Base-by-base conservation (phyloP, 371 early-diverging fungal genomes). In the Zychaea mexicana region DNA sequence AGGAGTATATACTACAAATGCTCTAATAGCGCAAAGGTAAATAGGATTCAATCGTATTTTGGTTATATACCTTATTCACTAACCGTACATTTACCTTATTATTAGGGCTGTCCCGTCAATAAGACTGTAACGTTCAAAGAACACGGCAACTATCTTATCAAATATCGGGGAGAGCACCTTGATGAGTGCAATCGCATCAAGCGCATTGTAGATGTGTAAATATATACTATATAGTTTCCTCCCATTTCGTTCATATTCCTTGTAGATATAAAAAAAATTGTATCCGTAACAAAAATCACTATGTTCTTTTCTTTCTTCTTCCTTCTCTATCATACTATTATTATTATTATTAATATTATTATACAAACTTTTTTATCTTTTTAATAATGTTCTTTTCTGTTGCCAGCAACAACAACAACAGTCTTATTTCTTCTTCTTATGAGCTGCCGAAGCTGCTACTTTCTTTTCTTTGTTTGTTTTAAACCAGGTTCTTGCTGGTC, bases 401-500 rank as follows among this genome's bases (percentile, higher is more conserved):
- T n/a, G n/a, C n/a, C n/a, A n/a, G n/a, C n/a, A n/a, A n/a, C n/a
- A n/a, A n/a, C n/a, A n/a, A n/a, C n/a, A n/a, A n/a, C n/a, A n/a
- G n/a, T n/a, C n/a, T n/a, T n/a, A n/a, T n/a, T 54, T 21, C 17
- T 32, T 54, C 15, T 17, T 52, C 24, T 52, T 17, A 38, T 24
- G 15, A 21, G 60, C 9, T 27, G 19, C 17, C 46, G 10, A 21
- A 73, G 39, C 73, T 69, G 82, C 69, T 28, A 64, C 53, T 54
- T 84, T 83, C 71, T 86, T 86, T 46, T 88, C 86, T 26, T 78
- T 76, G 27, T 85, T 77, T 5, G 89, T 78, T 76, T 96, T 92
- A 87, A 98, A 97, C 98, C 98, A 98, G 1, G 92, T 94, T 79
- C 93, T 85, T 57, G 91, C 92, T 22, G 99, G 99, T 46, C 98